phyloP scores from a whole-genome alignment of 2,329 filamentous ascomycete genomes.

The Exserohilum turcica region DNA sequence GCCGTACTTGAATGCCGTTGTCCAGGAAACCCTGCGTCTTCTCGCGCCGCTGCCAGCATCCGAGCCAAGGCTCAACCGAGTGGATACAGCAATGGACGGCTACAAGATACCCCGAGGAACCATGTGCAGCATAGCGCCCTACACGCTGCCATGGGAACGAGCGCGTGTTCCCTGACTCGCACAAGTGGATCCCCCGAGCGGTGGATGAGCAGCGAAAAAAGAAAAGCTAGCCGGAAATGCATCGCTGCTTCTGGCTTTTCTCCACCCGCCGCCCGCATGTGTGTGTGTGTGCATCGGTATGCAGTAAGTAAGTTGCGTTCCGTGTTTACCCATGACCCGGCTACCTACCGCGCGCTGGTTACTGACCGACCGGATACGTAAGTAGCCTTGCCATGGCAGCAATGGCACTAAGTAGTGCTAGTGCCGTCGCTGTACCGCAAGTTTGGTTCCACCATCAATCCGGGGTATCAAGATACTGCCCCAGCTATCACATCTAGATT shows the following conservation, averaged over 20 bases:
- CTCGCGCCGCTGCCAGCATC: slow-evolving; percentile 59
- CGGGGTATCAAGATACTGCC: slow-evolving; percentile 37
- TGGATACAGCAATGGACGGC: slow-evolving; percentile 47
- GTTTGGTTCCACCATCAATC: slow-evolving; percentile 37
- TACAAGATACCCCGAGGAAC: slow-evolving; percentile 43
- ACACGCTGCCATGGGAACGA: slow-evolving; percentile 46
- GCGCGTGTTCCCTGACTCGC: slow-evolving; percentile 35
- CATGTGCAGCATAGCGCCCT: slow-evolving; percentile 49
- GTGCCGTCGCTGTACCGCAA: slow-evolving; percentile 53
- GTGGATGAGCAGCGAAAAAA: slow-evolving; percentile 29
- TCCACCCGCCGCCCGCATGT: slow-evolving; percentile 51
- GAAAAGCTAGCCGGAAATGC: slow-evolving; percentile 35
- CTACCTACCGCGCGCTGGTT: not conserved
- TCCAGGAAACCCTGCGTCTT: slow-evolving; percentile 58
- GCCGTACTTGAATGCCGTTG: slow-evolving; percentile 55
- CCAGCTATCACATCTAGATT: slow-evolving; percentile 52
- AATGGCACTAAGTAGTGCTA: slow-evolving; percentile 58
- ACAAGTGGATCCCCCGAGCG: slow-evolving; percentile 43
- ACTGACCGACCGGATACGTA: not conserved
- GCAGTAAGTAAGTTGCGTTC: slow-evolving; percentile 14
- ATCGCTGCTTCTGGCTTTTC: slow-evolving; percentile 48
- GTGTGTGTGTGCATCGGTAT: slow-evolving; percentile 51
- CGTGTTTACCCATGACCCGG: not conserved
- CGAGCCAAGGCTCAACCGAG: slow-evolving; percentile 53
- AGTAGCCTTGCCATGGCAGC: slow-evolving; percentile 54